Evolutionary conservation across 257 asterid genomes (phyloP).

Genomic region (Catharanthus roseus): DNA sequence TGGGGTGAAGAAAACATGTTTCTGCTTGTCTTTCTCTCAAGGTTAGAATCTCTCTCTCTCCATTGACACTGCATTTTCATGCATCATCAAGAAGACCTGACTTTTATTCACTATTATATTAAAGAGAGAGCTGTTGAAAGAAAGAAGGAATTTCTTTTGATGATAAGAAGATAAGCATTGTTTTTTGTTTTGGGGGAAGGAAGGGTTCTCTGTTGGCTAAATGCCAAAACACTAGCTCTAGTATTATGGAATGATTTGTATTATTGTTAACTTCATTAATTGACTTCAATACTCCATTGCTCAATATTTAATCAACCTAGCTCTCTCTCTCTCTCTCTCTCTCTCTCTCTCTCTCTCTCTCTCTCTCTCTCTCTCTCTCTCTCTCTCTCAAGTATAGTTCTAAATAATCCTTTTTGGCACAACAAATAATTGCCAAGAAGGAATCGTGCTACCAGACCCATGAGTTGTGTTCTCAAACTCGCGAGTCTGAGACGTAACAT

Average conservation of each 20-base stretch:
- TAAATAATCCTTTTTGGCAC: no score
- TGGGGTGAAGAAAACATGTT: constrained; percentile 52
- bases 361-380: no score
- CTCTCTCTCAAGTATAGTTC: no score
- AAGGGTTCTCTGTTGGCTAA: constrained; percentile 1
- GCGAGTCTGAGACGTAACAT: no score
- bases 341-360: no score
- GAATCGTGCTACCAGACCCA: no score
- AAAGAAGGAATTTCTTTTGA: constrained; percentile 26
- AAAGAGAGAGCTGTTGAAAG: constrained; percentile 41
- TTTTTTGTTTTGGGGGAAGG: not conserved
- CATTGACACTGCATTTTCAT: constrained; percentile 54
- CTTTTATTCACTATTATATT: constrained; percentile 6
- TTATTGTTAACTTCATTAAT: constrained; percentile 16
- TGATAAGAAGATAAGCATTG: constrained; percentile 32
- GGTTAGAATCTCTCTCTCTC: constrained; percentile 50
- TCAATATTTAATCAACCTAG: not conserved
- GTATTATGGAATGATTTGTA: constrained; percentile 12
- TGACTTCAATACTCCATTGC: constrained; percentile 16
- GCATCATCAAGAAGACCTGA: constrained; percentile 58
- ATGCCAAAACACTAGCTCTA: constrained; percentile 8
- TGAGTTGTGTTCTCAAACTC: no score
- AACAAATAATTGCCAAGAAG: no score
- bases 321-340: no score
- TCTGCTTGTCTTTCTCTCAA: constrained; percentile 74